These are phyloP conservation scores for Acanthamoeba castellanii DNA, from an alignment of 208 protist genomes.

Conservation along the genomic window DNA sequence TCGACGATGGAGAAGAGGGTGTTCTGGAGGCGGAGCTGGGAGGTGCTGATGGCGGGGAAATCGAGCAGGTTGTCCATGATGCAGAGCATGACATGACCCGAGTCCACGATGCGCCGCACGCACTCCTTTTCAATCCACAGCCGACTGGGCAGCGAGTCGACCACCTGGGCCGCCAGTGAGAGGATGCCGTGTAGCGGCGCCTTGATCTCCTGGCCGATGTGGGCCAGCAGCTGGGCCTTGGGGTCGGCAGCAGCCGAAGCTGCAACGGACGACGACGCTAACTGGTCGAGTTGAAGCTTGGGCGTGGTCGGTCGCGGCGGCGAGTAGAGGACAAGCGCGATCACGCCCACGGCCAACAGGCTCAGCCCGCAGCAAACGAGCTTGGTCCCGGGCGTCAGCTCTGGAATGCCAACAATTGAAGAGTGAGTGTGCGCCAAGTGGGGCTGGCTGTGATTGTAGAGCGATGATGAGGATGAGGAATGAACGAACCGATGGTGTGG, in stretches of 20 bases:
- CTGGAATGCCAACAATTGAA: not conserved
- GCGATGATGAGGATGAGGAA: not conserved
- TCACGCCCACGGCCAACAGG: not conserved
- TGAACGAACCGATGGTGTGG: not conserved
- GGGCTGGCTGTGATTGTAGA: not conserved
- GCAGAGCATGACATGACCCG: conserved; percentile 25
- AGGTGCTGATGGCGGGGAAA: not conserved
- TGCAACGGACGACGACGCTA: not conserved
- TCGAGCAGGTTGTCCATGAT: conserved; percentile 35
- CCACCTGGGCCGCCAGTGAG: not conserved
- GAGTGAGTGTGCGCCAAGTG: not conserved
- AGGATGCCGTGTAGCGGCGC: conserved; percentile 26
- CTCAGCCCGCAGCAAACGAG: not conserved
- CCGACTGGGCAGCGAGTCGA: not conserved
- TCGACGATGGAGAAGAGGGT: conserved; percentile 10
- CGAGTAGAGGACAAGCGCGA: not conserved
- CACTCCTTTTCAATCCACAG: conserved; percentile 42
- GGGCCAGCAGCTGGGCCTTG: not conserved
- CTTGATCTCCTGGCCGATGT: conserved; percentile 17
- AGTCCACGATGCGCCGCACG: conserved; percentile 38
- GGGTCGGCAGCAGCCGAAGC: not conserved
- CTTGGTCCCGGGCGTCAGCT: not conserved
- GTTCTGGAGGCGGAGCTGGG: not conserved
- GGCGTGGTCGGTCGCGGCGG: not conserved
- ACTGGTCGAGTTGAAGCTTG: not conserved